These are phyloP conservation scores for Suillus clintonianus DNA, from an alignment of 768 basidiomycete genomes.

Conservation along the genomic window DNA sequence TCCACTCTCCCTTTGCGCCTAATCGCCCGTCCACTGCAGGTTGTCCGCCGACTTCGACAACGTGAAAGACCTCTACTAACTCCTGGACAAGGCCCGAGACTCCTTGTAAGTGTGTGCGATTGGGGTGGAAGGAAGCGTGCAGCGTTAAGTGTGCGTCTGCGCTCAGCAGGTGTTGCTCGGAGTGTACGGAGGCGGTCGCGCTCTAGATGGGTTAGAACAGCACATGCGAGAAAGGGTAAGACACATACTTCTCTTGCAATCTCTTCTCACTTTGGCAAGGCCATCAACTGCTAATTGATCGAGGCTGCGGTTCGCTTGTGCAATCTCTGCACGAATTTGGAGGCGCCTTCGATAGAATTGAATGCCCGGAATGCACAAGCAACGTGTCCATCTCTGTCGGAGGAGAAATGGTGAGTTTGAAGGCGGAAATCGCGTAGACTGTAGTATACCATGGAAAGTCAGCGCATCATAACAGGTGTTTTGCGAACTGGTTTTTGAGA, in stretches of 20 bases:
- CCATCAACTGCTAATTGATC: conserved; percentile 50
- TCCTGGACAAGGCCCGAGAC: conserved; percentile 73
- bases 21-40: conserved; percentile 74
- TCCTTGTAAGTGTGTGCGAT: conserved; percentile 37
- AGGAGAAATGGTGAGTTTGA: conserved; percentile 55
- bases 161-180: conserved; percentile 60
- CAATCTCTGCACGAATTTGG: conserved; percentile 47
- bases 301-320: conserved; percentile 48
- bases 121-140: conserved; percentile 48
- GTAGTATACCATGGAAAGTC: neutral
- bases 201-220: conserved; percentile 37
- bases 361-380: conserved; percentile 52
- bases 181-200: conserved; percentile 62
- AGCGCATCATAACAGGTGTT: neutral
- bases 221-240: neutral
- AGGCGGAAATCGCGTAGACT: conserved; percentile 61
- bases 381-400: conserved; percentile 65
- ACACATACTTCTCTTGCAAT: conserved; percentile 63
- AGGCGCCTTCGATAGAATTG: conserved; percentile 44
- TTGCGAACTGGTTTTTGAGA: conserved; percentile 61
- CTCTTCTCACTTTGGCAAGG: conserved; percentile 50
- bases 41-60: conserved; percentile 78
- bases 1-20: conserved; percentile 82
- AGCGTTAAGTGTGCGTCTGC: conserved; percentile 66
- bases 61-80: conserved; percentile 81